A percentile compares a stretch with the other conserved stretches of the same genome.
These are phyloP conservation scores for Epichloe hybrida DNA, from an alignment of 2,329 filamentous ascomycete species.

Conservation along the genomic window DNA sequence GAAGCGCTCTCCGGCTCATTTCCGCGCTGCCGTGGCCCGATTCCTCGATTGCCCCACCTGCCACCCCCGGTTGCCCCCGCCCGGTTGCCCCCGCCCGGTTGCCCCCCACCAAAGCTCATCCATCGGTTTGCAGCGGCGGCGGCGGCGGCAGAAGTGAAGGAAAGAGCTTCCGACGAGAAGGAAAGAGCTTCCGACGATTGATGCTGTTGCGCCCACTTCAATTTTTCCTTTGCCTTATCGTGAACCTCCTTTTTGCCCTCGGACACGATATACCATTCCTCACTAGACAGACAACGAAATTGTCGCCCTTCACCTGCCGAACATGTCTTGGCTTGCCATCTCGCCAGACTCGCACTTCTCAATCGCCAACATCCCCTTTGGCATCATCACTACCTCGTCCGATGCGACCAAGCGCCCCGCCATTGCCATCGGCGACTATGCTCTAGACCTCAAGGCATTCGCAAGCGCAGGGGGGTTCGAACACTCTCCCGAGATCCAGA, in stretches of 20 bases:
- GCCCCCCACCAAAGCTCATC: not conserved
- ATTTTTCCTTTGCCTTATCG: not conserved
- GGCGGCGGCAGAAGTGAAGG: not conserved
- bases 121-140: not conserved
- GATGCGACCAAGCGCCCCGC: slow-evolving; percentile 48
- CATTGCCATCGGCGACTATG: slow-evolving; percentile 59
- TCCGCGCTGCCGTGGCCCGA: not conserved
- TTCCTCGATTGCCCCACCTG: too few relatives aligned
- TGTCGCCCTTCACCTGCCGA: not conserved
- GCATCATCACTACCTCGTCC: slow-evolving; percentile 55
- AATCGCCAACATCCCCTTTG: slow-evolving; percentile 70
- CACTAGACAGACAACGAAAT: too few relatives aligned
- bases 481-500: slow-evolving; percentile 11
- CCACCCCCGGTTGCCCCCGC: not conserved
- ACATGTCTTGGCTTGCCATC: slow-evolving; percentile 15
- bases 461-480: slow-evolving; percentile 30
- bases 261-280: too few relatives aligned
- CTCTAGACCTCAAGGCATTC: slow-evolving; percentile 55
- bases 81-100: not conserved
- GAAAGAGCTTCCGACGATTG: not conserved
- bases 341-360: slow-evolving; percentile 39
- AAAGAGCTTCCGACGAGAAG: not conserved
- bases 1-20: not conserved
- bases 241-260: too few relatives aligned
- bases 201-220: not conserved